These are phyloP conservation scores for Quercus aquifolioides DNA, from an alignment of 306 rosid genomes.

Conservation along the genomic window DNA sequence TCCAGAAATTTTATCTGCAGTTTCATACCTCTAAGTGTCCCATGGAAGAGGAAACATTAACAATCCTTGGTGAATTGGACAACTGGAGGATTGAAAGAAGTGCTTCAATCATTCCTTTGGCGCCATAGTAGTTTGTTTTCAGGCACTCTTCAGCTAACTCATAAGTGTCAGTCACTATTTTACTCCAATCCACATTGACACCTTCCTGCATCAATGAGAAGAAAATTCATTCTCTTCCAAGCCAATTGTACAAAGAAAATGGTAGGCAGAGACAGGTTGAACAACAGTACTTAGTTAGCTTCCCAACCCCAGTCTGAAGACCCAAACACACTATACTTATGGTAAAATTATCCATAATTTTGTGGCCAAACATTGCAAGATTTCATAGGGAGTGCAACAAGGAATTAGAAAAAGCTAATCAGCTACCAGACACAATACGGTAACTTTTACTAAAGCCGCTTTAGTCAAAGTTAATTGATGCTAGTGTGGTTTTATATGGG, in stretches of 20 bases:
- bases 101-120: constrained; percentile 7
- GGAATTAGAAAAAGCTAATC: too few species aligned
- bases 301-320: too few species aligned
- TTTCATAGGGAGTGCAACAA: too few species aligned
- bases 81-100: background rate
- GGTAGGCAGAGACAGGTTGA: too few species aligned
- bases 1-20: background rate
- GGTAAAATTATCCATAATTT: background rate
- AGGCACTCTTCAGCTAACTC: constrained; percentile 6
- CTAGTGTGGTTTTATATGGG: too few species aligned
- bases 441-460: too few species aligned
- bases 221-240: background rate
- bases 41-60: constrained; percentile 1
- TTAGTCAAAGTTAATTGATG: too few species aligned
- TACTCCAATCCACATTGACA: background rate
- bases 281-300: too few species aligned
- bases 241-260: too few species aligned
- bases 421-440: too few species aligned
- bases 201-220: background rate
- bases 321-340: too few species aligned
- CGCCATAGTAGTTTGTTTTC: constrained; percentile 1
- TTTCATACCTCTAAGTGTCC: background rate
- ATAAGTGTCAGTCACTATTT: background rate
- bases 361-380: too few species aligned
- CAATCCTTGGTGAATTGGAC: constrained; percentile 14